Evolutionary conservation across 1,139 yeast species (phyloP), one percentile per base, ranked within the genome.

Genomic region (Suhomyces terraborum): DNA sequence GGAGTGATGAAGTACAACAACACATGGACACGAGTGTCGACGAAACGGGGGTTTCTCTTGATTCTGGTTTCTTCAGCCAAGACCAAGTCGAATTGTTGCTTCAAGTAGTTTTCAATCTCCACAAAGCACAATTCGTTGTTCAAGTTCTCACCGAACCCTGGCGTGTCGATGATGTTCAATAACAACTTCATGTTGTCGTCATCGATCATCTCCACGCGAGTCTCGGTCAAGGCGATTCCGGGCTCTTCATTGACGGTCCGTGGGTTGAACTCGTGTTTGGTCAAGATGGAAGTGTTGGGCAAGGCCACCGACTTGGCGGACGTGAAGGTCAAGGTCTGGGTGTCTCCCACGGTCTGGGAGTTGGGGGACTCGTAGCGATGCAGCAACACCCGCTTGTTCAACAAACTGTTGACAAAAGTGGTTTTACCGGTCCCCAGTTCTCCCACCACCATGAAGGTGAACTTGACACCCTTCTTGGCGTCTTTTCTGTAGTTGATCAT

Each of bases 11-110:
- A 83, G 58, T 85, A 85, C 42, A 85, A 64, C 54, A 85, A 75
- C 5, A 78, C 80, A 56, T 85, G 94, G 33, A 85, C 88, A 55
- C 91, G 73, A 8, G 88, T 80, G 59, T 85, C 94, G 49, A 80
- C 81, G 53, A 85, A 85, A 42, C 89, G 66, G 22, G 94, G 94
- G 55, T 85, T 84, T 77, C 98, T 81, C 65, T 87, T 82, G 51
- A 93, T 88, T 49, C 95, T 78, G 13, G 95, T 84, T 62, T 93
- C 98, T 63, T 93, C 98, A 10, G 88, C 83, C 51, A 93, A 75
- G 29, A 91, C 94, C 53, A 86, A 88, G 63, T 93, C 98, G 62
- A 87, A 91, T 62, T 91, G 97, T 58, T 83, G 88, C 58, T 87
- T 93, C 51, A 93, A 69, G 60, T 82, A 91, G 46, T 78, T 79